Evolutionary conservation across 2,329 filamentous ascomycete genomes (phyloP).

Genomic region (Penicillium vulpinum): DNA sequence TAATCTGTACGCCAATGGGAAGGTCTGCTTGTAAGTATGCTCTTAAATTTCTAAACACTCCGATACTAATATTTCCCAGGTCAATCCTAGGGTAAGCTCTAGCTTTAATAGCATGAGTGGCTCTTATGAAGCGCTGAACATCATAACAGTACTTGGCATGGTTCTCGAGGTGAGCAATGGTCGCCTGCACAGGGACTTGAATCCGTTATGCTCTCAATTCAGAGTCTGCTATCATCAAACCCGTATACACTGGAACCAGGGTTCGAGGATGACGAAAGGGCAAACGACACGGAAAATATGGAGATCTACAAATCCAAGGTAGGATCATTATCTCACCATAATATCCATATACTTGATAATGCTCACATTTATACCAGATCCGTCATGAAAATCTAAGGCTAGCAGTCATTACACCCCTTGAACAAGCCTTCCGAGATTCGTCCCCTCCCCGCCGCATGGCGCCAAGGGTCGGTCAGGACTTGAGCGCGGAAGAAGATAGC

Average conservation of each 20-base stretch:
- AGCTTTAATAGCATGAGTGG: not conserved
- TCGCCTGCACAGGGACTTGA: constrained; percentile 93
- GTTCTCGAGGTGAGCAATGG: constrained; percentile 90
- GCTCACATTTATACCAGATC: constrained; percentile 59
- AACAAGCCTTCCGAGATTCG: constrained; percentile 62
- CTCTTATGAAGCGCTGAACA: constrained; percentile 10
- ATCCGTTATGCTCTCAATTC: constrained; percentile 91
- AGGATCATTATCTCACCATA: constrained; percentile 6
- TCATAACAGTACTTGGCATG: constrained; percentile 79
- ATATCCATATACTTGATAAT: not conserved
- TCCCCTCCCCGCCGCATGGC: not conserved
- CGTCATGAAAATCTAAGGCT: constrained; percentile 86
- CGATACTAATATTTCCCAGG: constrained; percentile 46
- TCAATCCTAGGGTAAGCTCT: constrained; percentile 76
- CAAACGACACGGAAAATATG: constrained; percentile 71
- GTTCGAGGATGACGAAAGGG: constrained; percentile 70
- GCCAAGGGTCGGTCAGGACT: constrained; percentile 47
- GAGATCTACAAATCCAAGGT: constrained; percentile 78
- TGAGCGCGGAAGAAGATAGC: not conserved
- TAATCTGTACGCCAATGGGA: constrained; percentile 89
- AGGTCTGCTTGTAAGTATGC: constrained; percentile 78
- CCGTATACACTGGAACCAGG: constrained; percentile 97
- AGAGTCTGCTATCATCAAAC: constrained; percentile 90
- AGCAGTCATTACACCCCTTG: constrained; percentile 80
- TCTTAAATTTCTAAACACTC: not conserved